These are phyloP conservation scores for Coniferiporia weirii DNA, from an alignment of 1,284 basidiomycete genomes.

Conservation along the genomic window DNA sequence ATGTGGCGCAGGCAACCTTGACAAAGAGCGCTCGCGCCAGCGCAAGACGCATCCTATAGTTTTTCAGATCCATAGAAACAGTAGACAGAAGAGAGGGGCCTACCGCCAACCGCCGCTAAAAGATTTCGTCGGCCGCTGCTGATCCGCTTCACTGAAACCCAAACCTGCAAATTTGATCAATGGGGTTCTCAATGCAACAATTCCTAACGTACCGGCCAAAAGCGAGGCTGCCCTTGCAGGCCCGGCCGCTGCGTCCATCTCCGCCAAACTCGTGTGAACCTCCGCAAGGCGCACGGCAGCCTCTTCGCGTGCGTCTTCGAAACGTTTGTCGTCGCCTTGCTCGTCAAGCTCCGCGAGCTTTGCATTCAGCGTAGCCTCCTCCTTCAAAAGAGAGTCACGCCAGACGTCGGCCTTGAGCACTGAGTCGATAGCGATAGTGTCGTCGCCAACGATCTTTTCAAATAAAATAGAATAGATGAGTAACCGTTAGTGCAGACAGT, in stretches of 20 bases:
- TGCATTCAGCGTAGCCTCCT: slow-evolving; percentile 73
- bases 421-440: slow-evolving; percentile 87
- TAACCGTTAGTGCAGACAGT: neutral
- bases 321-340: slow-evolving; percentile 70
- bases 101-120: slow-evolving; percentile 98
- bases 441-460: slow-evolving; percentile 80
- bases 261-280: slow-evolving; percentile 85
- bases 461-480: neutral
- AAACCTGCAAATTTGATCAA: slow-evolving; percentile 47
- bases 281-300: slow-evolving; percentile 83
- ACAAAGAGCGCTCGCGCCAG: slow-evolving; percentile 90
- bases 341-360: slow-evolving; percentile 68
- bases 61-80: neutral
- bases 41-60: slow-evolving; percentile 72
- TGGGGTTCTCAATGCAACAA: neutral
- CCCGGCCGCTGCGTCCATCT: slow-evolving; percentile 98
- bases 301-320: slow-evolving; percentile 83
- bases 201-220: slow-evolving; percentile 61
- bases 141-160: slow-evolving; percentile 88
- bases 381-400: slow-evolving; percentile 84
- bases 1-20: slow-evolving; percentile 50
- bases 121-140: slow-evolving; percentile 73
- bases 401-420: slow-evolving; percentile 97
- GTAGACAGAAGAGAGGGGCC: slow-evolving; percentile 21
- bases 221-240: slow-evolving; percentile 89